Evolutionary conservation across 768 basidiomycete genomes (phyloP).

Genomic region (Naganishia friedmannii): DNA sequence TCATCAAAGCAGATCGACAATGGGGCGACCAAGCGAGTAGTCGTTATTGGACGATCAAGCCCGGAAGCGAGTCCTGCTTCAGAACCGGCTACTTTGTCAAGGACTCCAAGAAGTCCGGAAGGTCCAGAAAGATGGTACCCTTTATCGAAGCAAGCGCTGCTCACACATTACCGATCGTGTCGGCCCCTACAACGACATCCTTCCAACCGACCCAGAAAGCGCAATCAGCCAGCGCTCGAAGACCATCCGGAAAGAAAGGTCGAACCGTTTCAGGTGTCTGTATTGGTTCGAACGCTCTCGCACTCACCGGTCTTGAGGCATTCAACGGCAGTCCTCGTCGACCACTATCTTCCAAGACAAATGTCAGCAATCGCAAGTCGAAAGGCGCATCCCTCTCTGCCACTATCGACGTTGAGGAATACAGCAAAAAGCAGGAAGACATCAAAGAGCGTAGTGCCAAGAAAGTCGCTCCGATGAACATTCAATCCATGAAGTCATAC

Average conservation of each 20-base stretch:
- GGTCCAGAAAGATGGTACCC: not conserved
- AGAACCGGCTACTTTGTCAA: slow-evolving; percentile 30
- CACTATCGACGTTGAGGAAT: slow-evolving; percentile 12
- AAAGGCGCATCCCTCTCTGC: not conserved
- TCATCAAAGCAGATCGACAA: slow-evolving; percentile 48
- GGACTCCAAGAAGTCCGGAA: not conserved
- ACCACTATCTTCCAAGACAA: slow-evolving; percentile 4
- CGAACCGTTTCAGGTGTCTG: not conserved
- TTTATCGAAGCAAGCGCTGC: not conserved
- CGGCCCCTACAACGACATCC: not conserved
- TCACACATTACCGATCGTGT: not conserved
- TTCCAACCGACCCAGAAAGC: not conserved
- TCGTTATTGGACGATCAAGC: slow-evolving; percentile 50
- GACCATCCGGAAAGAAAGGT: not conserved
- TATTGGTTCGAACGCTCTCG: not conserved
- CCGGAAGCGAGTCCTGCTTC: slow-evolving; percentile 50
- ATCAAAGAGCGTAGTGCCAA: not conserved
- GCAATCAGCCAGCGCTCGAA: not conserved
- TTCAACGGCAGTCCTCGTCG: not conserved
- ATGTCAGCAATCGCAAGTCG: not conserved
- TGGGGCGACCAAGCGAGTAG: slow-evolving; percentile 50
- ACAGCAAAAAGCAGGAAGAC: not conserved
- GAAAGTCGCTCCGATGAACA: not conserved
- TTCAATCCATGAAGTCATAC: not conserved
- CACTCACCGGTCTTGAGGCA: not conserved